Base-by-base conservation (phyloP, 208 protist species). In the Tetramitus jugosus region DNA sequence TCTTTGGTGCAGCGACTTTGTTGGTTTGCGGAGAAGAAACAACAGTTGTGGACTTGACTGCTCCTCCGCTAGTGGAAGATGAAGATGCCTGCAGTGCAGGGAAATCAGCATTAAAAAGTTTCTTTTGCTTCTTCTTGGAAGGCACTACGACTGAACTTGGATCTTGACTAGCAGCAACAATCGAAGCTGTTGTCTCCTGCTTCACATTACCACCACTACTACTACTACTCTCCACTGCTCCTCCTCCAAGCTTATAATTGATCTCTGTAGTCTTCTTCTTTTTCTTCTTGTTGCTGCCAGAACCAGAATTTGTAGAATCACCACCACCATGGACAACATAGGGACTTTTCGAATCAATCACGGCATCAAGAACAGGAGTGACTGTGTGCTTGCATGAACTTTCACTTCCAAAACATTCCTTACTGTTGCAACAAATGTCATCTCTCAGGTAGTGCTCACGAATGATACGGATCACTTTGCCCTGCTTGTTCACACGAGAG, bases 361-460 rank as follows among this genome's bases (percentile, higher is more conserved):
- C 29, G 49, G 10, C 8, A 62, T 33, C 29, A 62, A 62, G 8
- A 23, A 33, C 26, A 62, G 10, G 4, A 8, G 56, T 26, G 20
- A 62, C 29, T 33, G 8, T 26, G 20, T 35, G 6, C 4, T 33
- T 62, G 8, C 29, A n/a, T n/a, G n/a, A n/a, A n/a, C n/a, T n/a
- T 60, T 78, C 33, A 64, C 82, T 83, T 20, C 2, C 45, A 29
- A 23, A 37, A 68, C 82, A 85, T 26, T 42, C 49, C 46, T 37
- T 31, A 49, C 29, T 42, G 31, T 79, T 46, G 39, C 82, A 85
- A 20, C 3, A 75, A 17, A 85, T 77, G 64, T 85, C 83, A 64
- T 85, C 80, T 37, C 83, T 53, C 3, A 83, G 39, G 53, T 85
- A 85, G 49, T 80, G 74, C 43, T 85, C 83, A 35, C 83, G 1